Conservation (phyloP, 139 green algal species). For the Chlorella sp. region DNA sequence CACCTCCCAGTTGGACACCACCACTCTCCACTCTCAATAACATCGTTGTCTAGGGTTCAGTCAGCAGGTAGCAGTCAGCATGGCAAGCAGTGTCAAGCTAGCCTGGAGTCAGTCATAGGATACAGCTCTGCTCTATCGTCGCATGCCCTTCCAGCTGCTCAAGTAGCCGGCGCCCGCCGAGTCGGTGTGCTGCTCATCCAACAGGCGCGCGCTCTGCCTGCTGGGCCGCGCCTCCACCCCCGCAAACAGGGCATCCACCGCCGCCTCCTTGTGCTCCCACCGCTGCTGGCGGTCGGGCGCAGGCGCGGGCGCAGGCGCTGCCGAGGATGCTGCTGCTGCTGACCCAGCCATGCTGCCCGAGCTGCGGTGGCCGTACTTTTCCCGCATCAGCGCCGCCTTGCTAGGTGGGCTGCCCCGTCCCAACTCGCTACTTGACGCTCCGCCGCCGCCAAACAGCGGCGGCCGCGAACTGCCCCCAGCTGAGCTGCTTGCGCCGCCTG, state of each 20-base stretch:
- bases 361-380: slow-evolving; percentile 20
- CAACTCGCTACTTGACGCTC: not conserved
- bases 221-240: slow-evolving; percentile 10
- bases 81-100: too few species aligned
- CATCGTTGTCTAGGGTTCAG: too few species aligned
- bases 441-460: slow-evolving; percentile 34
- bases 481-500: not conserved
- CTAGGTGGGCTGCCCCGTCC: not conserved
- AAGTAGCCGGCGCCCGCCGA: not conserved
- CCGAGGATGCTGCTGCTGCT: not conserved
- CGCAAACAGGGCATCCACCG: slow-evolving; percentile 40
- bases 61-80: too few species aligned
- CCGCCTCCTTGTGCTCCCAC: not conserved
- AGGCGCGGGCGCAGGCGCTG: not conserved
- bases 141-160: slow-evolving; percentile 9
- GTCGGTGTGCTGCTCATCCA: not conserved
- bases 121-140: not conserved
- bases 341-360: not conserved
- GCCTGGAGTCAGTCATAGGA: too few species aligned
- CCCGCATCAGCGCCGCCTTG: slow-evolving; percentile 4
- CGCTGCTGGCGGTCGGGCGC: not conserved
- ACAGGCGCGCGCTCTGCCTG: not conserved
- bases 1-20: too few species aligned
- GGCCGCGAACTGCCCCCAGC: not conserved
- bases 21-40: too few species aligned